Evolutionary conservation across 495 filamentous ascomycete genomes (phyloP), one percentile per base, ranked within the genome.

Genomic region (Hyaloscypha bicolor): DNA sequence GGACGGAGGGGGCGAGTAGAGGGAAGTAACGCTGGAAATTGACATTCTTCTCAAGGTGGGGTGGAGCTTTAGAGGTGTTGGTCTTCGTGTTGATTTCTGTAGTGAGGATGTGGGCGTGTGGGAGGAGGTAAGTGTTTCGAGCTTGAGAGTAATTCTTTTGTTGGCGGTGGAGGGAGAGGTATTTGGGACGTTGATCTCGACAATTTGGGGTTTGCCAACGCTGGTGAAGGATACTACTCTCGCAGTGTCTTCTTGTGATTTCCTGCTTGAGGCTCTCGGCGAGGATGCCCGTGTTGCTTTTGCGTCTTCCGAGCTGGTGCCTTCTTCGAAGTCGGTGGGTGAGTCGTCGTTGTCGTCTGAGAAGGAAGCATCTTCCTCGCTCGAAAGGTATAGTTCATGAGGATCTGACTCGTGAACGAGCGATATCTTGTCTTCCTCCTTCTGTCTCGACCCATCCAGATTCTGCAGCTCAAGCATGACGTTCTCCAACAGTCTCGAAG

Each of bases 321-420:
- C 35, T 37, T 55, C 29, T 21, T 69, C 71, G 25, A 73, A 67
- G 12, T 74, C 72, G 42, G 58, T 22, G 37, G 62, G 32, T 6
- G 70, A 71, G 55, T 71, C 69, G 22, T 72, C 72, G 42, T 69
- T 69, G 29, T 73, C 71, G 61, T 70, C 72, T 29, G 67, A 69
- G 16, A 70, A 60, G 9, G 70, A 72, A 32, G 53, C 70, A 31
- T 74, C 72, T 62, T 74, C 72, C 56, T 74, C 72, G 61, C 70
- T 72, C 25, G 67, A 71, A 6, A 74, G 63, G 61, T 74, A 74
- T 42, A 64, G 29, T 37, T 74, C 72, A 33, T 69, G 72, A 12
- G 72, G 72, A 69, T 74, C 68, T 11, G 53, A 52, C 60, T 64
- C 57, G 32, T 65, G 48, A 1, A 68, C 21, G 9, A 70, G 33